Evolutionary conservation across 2,329 filamentous ascomycete species (phyloP).

Genomic region (Pseudogymnoascus sp.): DNA sequence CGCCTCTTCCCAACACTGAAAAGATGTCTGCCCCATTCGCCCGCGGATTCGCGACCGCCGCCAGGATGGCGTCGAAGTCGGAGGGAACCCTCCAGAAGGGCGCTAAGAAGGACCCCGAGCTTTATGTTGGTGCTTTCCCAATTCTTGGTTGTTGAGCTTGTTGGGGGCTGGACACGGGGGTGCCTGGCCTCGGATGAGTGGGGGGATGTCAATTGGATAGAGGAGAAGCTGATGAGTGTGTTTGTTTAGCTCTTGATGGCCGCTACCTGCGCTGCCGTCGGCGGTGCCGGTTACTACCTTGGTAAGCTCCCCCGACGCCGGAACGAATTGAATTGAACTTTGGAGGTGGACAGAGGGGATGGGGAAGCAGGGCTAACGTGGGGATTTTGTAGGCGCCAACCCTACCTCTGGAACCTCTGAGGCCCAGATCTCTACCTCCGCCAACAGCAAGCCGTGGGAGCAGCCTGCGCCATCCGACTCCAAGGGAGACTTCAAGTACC

Average conservation of each 20-base stretch:
- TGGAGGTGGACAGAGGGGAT: no score
- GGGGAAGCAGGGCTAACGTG: background rate
- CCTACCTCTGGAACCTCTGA: conserved; percentile 83
- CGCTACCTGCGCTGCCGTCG: conserved; percentile 84
- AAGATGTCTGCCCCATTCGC: conserved; percentile 28
- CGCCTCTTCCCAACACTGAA: background rate
- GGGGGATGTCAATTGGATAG: background rate
- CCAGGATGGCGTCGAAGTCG: conserved; percentile 29
- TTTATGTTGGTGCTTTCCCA: conserved; percentile 49
- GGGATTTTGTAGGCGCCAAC: conserved; percentile 55
- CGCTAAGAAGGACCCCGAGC: conserved; percentile 64
- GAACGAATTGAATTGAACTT: background rate
- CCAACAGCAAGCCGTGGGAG: conserved; percentile 78
- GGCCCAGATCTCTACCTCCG: conserved; percentile 63
- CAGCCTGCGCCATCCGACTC: conserved; percentile 58
- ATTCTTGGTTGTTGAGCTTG: background rate
- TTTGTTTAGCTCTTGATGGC: conserved; percentile 69
- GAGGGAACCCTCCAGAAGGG: conserved; percentile 51
- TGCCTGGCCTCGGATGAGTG: background rate
- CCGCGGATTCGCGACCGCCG: conserved; percentile 29
- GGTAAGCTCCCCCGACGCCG: conserved; percentile 40
- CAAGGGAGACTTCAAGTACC: conserved; percentile 58
- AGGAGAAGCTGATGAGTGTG: background rate
- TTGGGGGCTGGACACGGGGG: background rate
- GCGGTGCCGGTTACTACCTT: conserved; percentile 84